These are phyloP conservation scores for Torulaspora pretoriensis DNA, from an alignment of 1,139 yeast genomes.

Conservation along the genomic window DNA sequence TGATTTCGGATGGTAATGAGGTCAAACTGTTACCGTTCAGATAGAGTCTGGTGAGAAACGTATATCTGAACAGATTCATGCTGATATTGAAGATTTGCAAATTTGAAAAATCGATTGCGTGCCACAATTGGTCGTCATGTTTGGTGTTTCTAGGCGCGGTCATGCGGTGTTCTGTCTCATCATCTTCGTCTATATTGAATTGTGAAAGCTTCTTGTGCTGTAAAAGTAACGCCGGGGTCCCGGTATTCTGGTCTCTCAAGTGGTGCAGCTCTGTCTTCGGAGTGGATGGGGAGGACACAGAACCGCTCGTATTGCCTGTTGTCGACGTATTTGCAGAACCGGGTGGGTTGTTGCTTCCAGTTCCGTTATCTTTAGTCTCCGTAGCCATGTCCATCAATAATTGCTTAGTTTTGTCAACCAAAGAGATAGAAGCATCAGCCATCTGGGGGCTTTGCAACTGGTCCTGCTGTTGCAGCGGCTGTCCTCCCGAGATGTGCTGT, in stretches of 20 bases:
- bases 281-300: conserved; percentile 34
- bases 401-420: conserved; percentile 37
- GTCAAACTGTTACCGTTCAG: conserved; percentile 81
- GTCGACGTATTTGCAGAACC: conserved; percentile 12
- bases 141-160: conserved; percentile 66
- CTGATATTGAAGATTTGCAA: conserved; percentile 73
- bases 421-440: conserved; percentile 33
- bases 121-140: conserved; percentile 72
- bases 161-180: conserved; percentile 51
- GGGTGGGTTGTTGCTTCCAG: conserved; percentile 13
- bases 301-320: conserved; percentile 23
- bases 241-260: conserved; percentile 24
- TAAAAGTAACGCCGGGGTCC: conserved; percentile 40
- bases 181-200: conserved; percentile 64
- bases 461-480: conserved; percentile 6
- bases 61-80: conserved; percentile 72
- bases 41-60: conserved; percentile 80
- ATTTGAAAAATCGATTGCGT: conserved; percentile 87
- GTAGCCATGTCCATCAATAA: conserved; percentile 34
- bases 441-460: conserved; percentile 18
- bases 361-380: conserved; percentile 21
- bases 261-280: conserved; percentile 33
- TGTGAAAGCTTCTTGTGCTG: conserved; percentile 60
- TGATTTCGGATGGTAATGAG: conserved; percentile 63
- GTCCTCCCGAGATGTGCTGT: conserved; percentile 35